phyloP scores from a whole-genome alignment of 176 grass and related monocot species.

The Saccharum officinarum region DNA sequence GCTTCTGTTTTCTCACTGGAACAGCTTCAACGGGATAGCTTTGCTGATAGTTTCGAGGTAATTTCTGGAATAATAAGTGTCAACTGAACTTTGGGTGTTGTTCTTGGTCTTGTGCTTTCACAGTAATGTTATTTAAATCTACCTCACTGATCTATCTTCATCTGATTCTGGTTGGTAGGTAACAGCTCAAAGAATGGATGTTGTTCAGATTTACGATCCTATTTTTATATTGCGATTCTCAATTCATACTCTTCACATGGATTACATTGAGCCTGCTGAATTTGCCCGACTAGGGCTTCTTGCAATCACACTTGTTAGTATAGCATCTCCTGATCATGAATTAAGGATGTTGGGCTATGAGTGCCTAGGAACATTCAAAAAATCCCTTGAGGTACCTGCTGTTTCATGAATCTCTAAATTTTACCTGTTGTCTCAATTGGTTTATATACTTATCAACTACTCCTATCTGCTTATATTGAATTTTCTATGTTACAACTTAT shows the following conservation, averaged over 20 bases:
- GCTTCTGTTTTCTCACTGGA: conserved; percentile 58
- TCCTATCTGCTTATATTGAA: not conserved
- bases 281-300: conserved; percentile 86
- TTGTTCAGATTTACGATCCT: conserved; percentile 67
- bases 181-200: conserved; percentile 31
- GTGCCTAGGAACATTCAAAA: conserved; percentile 73
- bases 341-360: conserved; percentile 84
- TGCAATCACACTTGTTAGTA: conserved; percentile 79
- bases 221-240: conserved; percentile 77
- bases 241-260: conserved; percentile 78
- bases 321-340: conserved; percentile 78
- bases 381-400: conserved; percentile 69
- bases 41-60: conserved; percentile 58
- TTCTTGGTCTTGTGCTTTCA: conserved; percentile 20
- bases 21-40: conserved; percentile 60
- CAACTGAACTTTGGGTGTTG: conserved; percentile 19
- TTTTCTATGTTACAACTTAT: conserved; percentile 13
- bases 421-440: conserved; percentile 12
- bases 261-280: conserved; percentile 77
- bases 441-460: conserved; percentile 13
- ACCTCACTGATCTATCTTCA: not conserved
- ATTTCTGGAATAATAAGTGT: conserved; percentile 28
- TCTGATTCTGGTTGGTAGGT: conserved; percentile 46
- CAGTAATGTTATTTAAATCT: not conserved
- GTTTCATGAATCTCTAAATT: conserved; percentile 30